Conservation (phyloP, 768 basidiomycete genomes). For the Clitopilus hobsonii region DNA sequence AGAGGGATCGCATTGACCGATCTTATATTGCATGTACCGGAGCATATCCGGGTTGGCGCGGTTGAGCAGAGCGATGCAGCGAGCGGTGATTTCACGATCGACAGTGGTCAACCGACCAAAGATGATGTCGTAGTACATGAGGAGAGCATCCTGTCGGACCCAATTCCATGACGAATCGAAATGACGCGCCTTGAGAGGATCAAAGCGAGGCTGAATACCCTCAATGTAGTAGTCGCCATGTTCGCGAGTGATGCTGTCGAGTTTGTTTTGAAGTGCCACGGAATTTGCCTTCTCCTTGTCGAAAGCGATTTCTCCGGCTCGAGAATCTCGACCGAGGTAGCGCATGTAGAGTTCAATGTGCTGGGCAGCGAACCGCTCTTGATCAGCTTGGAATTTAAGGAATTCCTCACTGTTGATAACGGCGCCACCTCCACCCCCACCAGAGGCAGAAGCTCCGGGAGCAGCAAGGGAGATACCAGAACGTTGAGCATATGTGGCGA, state of each 20-base stretch:
- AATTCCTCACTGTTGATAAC: conserved; percentile 98
- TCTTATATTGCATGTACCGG: conserved; percentile 94
- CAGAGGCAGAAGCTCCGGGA: conserved; percentile 58
- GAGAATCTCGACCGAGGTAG: conserved; percentile 89
- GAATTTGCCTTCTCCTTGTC: conserved; percentile 81
- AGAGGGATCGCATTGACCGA: conserved; percentile 73
- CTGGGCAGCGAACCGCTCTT: conserved; percentile 86
- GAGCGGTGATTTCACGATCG: conserved; percentile 93
- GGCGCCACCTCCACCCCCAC: conserved; percentile 67
- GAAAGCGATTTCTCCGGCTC: conserved; percentile 85
- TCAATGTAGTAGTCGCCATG: conserved; percentile 93
- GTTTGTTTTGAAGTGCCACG: conserved; percentile 69
- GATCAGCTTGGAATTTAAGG: conserved; percentile 91
- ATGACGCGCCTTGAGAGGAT: conserved; percentile 92
- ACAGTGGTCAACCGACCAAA: conserved; percentile 92
- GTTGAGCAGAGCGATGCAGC: conserved; percentile 97
- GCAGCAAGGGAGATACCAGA: conserved; percentile 81
- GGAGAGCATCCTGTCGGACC: conserved; percentile 93
- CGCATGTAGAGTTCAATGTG: conserved; percentile 97
- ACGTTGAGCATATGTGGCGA: conserved; percentile 80
- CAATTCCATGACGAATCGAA: conserved; percentile 99
- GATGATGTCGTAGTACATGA: conserved; percentile 99
- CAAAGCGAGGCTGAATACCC: conserved; percentile 93
- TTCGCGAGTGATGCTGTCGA: conserved; percentile 86
- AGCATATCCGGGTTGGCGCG: conserved; percentile 90